A percentile compares a stretch with the other conserved stretches of the same genome.
Evolutionary conservation across 768 basidiomycete species (phyloP).

Genomic region (Hortiboletus flavorubellus): DNA sequence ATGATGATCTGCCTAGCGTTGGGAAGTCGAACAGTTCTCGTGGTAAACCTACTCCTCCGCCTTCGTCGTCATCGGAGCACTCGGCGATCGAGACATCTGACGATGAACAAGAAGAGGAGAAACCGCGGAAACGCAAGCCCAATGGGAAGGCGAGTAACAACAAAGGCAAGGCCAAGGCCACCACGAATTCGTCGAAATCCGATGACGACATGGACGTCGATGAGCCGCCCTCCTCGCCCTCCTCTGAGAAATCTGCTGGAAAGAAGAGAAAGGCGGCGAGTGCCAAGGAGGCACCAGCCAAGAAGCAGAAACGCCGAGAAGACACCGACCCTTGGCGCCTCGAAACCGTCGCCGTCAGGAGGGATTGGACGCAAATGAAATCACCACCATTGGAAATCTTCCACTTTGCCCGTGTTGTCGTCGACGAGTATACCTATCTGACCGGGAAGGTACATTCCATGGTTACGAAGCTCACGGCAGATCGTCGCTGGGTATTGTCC

Average conservation of each 20-base stretch:
- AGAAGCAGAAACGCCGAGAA: conserved; percentile 62
- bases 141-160: conserved; percentile 17
- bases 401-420: conserved; percentile 82
- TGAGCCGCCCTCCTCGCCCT: conserved; percentile 36
- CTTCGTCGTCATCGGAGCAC: conserved; percentile 33
- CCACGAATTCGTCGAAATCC: conserved; percentile 31
- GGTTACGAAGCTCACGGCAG: conserved; percentile 71
- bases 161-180: conserved; percentile 23
- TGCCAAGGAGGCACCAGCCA: conserved; percentile 36
- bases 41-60: conserved; percentile 27
- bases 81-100: conserved; percentile 23
- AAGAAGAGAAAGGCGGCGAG: conserved; percentile 44
- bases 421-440: conserved; percentile 94
- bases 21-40: conserved; percentile 22
- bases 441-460: conserved; percentile 76
- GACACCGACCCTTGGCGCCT: conserved; percentile 78
- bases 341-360: conserved; percentile 52
- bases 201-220: conserved; percentile 61
- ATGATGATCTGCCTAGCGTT: conserved; percentile 19
- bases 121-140: conserved; percentile 31
- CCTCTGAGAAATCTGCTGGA: conserved; percentile 35
- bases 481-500: conserved; percentile 92
- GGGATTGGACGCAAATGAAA: conserved; percentile 76
- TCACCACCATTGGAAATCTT: conserved; percentile 90
- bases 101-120: conserved; percentile 28